These are phyloP conservation scores for Purshia tridentata DNA, from an alignment of 306 rosid genomes.

Conservation along the genomic window DNA sequence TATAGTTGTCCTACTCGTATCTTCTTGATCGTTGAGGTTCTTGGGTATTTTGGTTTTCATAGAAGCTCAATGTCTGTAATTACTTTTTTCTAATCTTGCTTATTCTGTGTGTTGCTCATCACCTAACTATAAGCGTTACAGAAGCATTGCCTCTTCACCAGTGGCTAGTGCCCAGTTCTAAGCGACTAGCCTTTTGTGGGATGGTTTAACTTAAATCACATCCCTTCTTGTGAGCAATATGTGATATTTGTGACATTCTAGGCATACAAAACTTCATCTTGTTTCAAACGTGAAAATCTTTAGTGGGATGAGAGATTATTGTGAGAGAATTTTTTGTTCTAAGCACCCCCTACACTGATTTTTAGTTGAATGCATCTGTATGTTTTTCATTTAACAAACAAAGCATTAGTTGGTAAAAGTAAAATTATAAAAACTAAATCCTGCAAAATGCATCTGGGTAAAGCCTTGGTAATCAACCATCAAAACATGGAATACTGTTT, in stretches of 20 bases:
- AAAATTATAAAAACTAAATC: background rate
- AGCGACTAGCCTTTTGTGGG: too few species aligned
- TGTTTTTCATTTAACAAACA: background rate
- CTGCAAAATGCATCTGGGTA: background rate
- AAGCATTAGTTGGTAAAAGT: background rate
- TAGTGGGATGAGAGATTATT: too few species aligned
- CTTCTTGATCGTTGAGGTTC: background rate
- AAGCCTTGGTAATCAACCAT: background rate
- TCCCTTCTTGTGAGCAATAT: too few species aligned
- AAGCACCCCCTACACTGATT: background rate
- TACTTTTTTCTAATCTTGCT: background rate
- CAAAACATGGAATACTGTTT: too few species aligned
- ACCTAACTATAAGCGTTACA: too few species aligned
- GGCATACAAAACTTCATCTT: too few species aligned
- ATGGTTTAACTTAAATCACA: too few species aligned
- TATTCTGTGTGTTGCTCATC: too few species aligned
- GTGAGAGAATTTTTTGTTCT: background rate
- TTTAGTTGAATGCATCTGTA: background rate
- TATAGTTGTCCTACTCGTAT: background rate
- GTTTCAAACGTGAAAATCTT: too few species aligned
- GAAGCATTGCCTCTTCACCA: background rate
- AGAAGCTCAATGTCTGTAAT: background rate
- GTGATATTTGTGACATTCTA: too few species aligned
- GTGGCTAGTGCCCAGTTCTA: too few species aligned
- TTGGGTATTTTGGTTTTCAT: background rate